These are phyloP conservation scores for Tilletia indica DNA, from an alignment of 1,284 basidiomycete species.

Conservation along the genomic window DNA sequence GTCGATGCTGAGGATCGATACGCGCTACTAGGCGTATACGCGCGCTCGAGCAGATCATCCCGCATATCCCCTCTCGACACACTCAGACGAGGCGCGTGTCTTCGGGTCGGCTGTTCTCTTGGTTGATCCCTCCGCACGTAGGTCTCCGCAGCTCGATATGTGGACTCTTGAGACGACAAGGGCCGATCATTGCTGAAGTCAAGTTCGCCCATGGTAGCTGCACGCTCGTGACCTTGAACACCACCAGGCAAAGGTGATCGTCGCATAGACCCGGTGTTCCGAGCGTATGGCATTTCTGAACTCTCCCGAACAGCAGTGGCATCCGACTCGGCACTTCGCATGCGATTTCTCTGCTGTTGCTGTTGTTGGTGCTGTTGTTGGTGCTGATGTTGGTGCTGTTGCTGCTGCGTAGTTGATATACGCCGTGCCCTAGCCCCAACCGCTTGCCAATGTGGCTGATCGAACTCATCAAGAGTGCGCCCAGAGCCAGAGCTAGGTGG, in stretches of 20 bases:
- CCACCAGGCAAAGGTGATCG: constrained; percentile 4
- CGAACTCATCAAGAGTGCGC: not conserved
- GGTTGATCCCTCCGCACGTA: not conserved
- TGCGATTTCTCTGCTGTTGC: constrained; percentile 10
- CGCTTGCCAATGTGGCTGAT: constrained; percentile 12
- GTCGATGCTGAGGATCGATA: not conserved
- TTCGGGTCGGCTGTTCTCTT: not conserved
- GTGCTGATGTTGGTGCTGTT: not conserved
- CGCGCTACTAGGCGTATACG: not conserved
- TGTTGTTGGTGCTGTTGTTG: not conserved
- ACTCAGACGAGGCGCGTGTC: constrained; percentile 7
- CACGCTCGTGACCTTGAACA: constrained; percentile 3
- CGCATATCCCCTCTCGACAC: not conserved
- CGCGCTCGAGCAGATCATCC: not conserved
- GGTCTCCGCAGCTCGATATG: not conserved
- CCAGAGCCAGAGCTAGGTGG: not conserved
- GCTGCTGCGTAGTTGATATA: constrained; percentile 11
- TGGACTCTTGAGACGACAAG: not conserved
- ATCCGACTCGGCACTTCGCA: constrained; percentile 8
- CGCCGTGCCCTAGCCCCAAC: not conserved
- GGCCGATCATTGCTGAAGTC: constrained; percentile 2
- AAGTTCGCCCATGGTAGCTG: constrained; percentile 12
- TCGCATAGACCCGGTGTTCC: not conserved
- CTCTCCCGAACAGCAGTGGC: not conserved
- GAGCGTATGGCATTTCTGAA: not conserved